A percentile compares a stretch with the other conserved stretches of the same genome.
Conservation (phyloP, 306 rosid genomes). For the Fragaria ananassa region DNA sequence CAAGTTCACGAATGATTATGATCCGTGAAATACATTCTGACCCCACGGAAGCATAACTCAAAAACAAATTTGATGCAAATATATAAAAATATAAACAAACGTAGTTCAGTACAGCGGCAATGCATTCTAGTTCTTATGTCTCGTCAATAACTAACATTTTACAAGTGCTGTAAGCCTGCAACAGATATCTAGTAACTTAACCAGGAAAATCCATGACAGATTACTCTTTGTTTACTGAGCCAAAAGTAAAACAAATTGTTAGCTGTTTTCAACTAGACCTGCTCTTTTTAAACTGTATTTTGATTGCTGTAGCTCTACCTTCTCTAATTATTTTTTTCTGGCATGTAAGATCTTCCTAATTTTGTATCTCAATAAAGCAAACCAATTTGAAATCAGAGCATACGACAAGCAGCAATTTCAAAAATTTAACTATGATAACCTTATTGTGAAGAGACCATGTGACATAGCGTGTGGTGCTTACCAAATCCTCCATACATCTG, state of each 20-base stretch:
- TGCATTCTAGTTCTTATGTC: neutral
- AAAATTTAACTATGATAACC: constrained; percentile 44
- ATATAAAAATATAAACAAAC: too few species aligned
- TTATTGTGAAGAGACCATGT: constrained; percentile 98
- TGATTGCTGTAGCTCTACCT: neutral
- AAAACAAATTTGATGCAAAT: neutral
- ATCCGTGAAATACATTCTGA: neutral
- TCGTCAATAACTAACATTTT: neutral
- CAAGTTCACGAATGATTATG: neutral
- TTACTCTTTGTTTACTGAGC: neutral
- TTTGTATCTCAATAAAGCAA: neutral
- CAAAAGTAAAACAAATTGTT: neutral
- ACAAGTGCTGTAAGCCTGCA: neutral
- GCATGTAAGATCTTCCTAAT: neutral
- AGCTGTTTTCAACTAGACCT: neutral
- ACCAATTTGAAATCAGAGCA: constrained; percentile 20
- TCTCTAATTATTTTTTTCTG: neutral
- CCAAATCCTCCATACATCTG: constrained; percentile 96
- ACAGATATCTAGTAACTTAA: neutral
- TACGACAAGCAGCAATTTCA: constrained; percentile 14
- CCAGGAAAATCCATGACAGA: neutral
- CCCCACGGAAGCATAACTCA: neutral
- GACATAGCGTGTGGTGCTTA: constrained; percentile 94
- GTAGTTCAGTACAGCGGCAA: neutral
- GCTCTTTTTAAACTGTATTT: neutral